phyloP scores from a whole-genome alignment of 495 filamentous ascomycete species.

The Neurospora cerealis region DNA sequence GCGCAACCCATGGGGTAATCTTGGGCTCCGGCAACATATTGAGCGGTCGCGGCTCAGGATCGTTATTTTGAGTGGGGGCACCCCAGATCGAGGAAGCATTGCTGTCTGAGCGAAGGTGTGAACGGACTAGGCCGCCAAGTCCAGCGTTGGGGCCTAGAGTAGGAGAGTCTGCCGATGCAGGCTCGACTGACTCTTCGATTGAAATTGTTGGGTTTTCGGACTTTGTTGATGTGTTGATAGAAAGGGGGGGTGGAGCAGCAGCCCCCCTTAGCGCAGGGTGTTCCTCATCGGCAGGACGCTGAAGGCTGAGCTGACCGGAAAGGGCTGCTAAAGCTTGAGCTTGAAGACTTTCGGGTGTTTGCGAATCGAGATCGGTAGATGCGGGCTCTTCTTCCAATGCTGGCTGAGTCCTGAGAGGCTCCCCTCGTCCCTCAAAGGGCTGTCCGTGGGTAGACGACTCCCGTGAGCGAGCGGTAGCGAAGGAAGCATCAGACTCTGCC shows the following conservation, averaged over 20 bases:
- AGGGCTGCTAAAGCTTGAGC: constrained; percentile 4
- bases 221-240: constrained; percentile 14
- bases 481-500: constrained; percentile 22
- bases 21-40: constrained; percentile 20
- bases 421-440: constrained; percentile 8
- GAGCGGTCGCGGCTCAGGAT: constrained; percentile 26
- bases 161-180: constrained; percentile 56
- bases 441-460: constrained; percentile 23
- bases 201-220: constrained; percentile 12
- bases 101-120: constrained; percentile 79
- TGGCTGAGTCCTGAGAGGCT: constrained; percentile 7
- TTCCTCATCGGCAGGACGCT: constrained; percentile 34
- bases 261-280: constrained; percentile 37
- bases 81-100: constrained; percentile 69
- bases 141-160: constrained; percentile 63
- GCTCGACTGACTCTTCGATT: constrained; percentile 14
- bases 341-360: constrained; percentile 9
- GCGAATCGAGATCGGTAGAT: constrained; percentile 28
- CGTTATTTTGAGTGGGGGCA: constrained; percentile 12
- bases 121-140: constrained; percentile 71
- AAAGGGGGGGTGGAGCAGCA: constrained; percentile 25
- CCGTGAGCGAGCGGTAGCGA: constrained; percentile 17
- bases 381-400: constrained; percentile 29
- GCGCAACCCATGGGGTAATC: constrained; percentile 45
- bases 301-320: constrained; percentile 16